Evolutionary conservation across 352 stramenopile species (phyloP).

Genomic region (Globisporangium uncinulatum): DNA sequence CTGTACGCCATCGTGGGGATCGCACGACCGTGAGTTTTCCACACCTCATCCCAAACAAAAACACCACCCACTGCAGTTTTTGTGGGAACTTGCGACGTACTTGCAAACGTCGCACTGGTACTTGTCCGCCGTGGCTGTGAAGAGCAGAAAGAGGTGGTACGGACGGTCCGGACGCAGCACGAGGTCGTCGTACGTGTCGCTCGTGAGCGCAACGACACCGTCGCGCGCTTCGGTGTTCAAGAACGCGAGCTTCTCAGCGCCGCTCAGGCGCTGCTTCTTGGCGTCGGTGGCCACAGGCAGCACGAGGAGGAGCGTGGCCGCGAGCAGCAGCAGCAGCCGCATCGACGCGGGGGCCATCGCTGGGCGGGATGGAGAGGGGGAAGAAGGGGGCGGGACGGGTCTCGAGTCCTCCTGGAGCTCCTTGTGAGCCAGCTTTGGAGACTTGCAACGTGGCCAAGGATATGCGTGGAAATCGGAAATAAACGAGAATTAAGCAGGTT

Average conservation of each 20-base stretch:
- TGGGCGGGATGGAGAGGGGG: too few relatives aligned
- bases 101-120: constrained; percentile 73
- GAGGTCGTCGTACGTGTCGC: constrained; percentile 50
- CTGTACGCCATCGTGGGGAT: constrained; percentile 19
- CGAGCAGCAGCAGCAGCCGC: constrained; percentile 19
- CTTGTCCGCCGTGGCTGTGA: constrained; percentile 70
- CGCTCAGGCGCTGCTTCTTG: constrained; percentile 26
- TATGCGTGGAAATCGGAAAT: background rate
- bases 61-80: background rate
- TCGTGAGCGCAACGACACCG: constrained; percentile 53
- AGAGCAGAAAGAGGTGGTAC: constrained; percentile 77
- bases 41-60: background rate
- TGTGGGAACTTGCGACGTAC: constrained; percentile 22
- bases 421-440: too few relatives aligned
- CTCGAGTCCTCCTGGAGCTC: too few relatives aligned
- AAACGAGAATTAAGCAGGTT: too few relatives aligned
- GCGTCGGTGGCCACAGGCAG: constrained; percentile 9
- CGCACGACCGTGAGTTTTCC: too few relatives aligned
- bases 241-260: constrained; percentile 59
- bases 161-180: constrained; percentile 61
- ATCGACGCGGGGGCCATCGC: too few relatives aligned
- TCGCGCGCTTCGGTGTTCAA: constrained; percentile 44
- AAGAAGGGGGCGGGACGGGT: too few relatives aligned
- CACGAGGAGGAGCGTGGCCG: constrained; percentile 10
- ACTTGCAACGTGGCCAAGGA: constrained; percentile 2